Evolutionary conservation across 306 rosid species (phyloP).

Genomic region (Trifolium fragiferum): DNA sequence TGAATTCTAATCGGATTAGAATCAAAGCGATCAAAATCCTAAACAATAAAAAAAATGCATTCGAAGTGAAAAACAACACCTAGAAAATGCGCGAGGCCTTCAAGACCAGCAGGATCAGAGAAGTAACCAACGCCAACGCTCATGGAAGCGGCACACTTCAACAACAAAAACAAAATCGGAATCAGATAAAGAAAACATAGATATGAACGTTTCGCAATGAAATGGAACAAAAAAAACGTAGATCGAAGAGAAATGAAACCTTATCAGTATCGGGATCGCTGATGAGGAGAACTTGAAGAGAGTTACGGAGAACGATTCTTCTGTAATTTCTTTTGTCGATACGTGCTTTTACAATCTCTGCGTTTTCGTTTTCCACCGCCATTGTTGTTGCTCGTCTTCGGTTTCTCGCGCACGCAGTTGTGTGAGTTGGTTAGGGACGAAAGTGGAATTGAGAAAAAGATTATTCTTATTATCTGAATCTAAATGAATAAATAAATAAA

Average conservation of each 20-base stretch:
- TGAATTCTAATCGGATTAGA: not conserved
- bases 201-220: not conserved
- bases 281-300: slow-evolving; percentile 78
- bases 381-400: not conserved
- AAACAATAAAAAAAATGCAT: too few species aligned
- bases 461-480: not conserved
- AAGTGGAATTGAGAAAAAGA: not conserved
- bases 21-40: slow-evolving; percentile 12
- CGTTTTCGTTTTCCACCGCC: slow-evolving; percentile 45
- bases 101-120: slow-evolving; percentile 85
- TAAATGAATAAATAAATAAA: too few species aligned
- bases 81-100: slow-evolving; percentile 96
- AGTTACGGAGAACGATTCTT: slow-evolving; percentile 73
- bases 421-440: not conserved
- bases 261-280: slow-evolving; percentile 91
- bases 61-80: slow-evolving; percentile 47
- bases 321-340: slow-evolving; percentile 78
- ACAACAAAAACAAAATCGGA: not conserved
- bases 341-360: slow-evolving; percentile 69
- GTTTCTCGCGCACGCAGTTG: not conserved
- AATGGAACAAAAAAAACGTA: not conserved
- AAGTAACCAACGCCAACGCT: slow-evolving; percentile 83
- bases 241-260: slow-evolving; percentile 46
- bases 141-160: slow-evolving; percentile 97
- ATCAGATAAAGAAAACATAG: not conserved